Conservation (phyloP, 1,139 yeast genomes). For the Hemisphaericaspora lyxosophila region DNA sequence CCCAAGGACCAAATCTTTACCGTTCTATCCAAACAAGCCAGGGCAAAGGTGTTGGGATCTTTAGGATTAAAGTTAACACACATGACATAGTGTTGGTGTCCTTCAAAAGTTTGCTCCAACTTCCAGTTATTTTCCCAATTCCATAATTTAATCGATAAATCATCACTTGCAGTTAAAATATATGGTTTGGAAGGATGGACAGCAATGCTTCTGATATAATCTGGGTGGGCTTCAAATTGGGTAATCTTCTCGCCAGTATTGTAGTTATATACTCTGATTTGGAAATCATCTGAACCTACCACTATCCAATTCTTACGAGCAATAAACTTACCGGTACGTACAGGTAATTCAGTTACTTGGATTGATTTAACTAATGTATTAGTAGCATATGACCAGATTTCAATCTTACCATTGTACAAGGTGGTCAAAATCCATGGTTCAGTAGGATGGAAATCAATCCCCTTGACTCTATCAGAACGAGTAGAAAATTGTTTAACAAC, state of each 20-base stretch:
- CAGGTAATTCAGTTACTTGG: conserved; percentile 93
- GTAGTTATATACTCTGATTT: conserved; percentile 87
- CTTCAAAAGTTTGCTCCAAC: conserved; percentile 86
- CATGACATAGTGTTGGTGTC: conserved; percentile 96
- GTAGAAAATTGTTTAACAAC: conserved; percentile 73
- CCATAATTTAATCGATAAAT: conserved; percentile 89
- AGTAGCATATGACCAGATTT: conserved; percentile 93
- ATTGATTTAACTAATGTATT: conserved; percentile 48
- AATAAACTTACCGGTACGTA: conserved; percentile 91
- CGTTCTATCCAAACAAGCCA: conserved; percentile 93
- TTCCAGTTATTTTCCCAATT: conserved; percentile 96
- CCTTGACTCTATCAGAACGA: conserved; percentile 95
- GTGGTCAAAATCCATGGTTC: conserved; percentile 97
- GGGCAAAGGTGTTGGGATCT: conserved; percentile 96
- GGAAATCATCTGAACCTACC: conserved; percentile 95
- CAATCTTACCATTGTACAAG: conserved; percentile 79
- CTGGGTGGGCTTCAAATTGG: conserved; percentile 98
- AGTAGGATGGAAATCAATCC: conserved; percentile 95
- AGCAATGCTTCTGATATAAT: conserved; percentile 87
- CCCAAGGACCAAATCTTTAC: conserved; percentile 97
- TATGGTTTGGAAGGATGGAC: conserved; percentile 94
- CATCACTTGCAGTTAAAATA: conserved; percentile 87
- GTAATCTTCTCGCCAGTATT: conserved; percentile 92
- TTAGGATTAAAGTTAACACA: conserved; percentile 93
- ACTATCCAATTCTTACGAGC: conserved; percentile 98